A percentile compares a stretch with the other conserved stretches of the same genome.
Evolutionary conservation across 2,329 filamentous ascomycete genomes (phyloP).

Genomic region (Apiospora phragmitis): DNA sequence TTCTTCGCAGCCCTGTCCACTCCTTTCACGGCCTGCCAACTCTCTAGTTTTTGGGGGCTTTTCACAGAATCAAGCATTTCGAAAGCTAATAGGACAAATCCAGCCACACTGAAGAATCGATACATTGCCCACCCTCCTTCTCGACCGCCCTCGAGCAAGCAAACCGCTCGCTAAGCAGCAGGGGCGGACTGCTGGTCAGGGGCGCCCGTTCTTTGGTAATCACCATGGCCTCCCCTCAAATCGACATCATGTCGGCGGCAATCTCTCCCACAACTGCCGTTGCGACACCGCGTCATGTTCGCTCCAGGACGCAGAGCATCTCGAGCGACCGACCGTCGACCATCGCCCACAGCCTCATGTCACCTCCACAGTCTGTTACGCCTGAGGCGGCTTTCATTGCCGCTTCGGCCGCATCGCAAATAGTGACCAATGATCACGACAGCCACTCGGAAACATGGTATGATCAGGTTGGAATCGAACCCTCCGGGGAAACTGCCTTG

Average conservation of each 20-base stretch:
- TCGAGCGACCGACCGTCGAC: slow-evolving; percentile 71
- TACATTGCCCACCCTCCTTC: not conserved
- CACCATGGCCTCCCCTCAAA: not conserved
- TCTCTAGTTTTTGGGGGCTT: not conserved
- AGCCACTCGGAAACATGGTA: slow-evolving; percentile 69
- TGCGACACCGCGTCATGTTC: slow-evolving; percentile 2
- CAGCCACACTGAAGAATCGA: slow-evolving; percentile 3
- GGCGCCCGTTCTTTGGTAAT: not conserved
- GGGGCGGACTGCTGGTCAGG: slow-evolving; percentile 5
- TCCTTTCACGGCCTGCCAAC: not conserved
- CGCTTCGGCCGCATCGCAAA: slow-evolving; percentile 82
- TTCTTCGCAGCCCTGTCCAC: slow-evolving; percentile 2
- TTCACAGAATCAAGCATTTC: not conserved
- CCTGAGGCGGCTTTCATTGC: slow-evolving; percentile 88
- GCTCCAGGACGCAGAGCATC: slow-evolving; percentile 54
- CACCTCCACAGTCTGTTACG: slow-evolving; percentile 67
- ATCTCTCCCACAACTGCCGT: not conserved
- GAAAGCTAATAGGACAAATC: slow-evolving; percentile 4
- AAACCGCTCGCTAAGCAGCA: not conserved
- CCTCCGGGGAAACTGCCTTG: slow-evolving; percentile 66
- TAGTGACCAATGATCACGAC: slow-evolving; percentile 86
- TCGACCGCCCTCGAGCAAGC: not conserved
- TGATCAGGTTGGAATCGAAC: slow-evolving; percentile 66
- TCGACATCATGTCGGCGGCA: not conserved
- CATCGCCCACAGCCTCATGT: slow-evolving; percentile 57